Evolutionary conservation across 352 stramenopile species (phyloP).

Genomic region (Blastocystis sp.): DNA sequence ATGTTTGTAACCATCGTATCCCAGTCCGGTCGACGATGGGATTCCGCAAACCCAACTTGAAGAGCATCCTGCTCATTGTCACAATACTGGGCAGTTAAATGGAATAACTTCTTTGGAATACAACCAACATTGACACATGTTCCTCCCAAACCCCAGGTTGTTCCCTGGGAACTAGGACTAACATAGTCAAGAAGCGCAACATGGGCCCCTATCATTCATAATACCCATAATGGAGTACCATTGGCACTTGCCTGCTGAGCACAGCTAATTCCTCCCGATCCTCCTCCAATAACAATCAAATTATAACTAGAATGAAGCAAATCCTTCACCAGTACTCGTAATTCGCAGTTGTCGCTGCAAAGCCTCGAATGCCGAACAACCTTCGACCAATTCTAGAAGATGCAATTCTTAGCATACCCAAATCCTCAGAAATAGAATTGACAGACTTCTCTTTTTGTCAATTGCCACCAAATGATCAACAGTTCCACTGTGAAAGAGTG

Average conservation of each 20-base stretch:
- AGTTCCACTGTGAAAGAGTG: not conserved
- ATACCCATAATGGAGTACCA: not conserved
- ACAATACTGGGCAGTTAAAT: slow-evolving; percentile 83
- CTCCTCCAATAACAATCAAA: slow-evolving; percentile 65
- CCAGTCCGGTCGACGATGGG: slow-evolving; percentile 75
- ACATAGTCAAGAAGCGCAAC: slow-evolving; percentile 91
- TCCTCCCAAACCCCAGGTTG: slow-evolving; percentile 82
- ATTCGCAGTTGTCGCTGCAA: not conserved
- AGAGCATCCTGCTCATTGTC: slow-evolving; percentile 78
- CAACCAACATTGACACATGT: slow-evolving; percentile 98
- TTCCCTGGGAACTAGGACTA: slow-evolving; percentile 78
- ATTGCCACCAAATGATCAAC: not conserved
- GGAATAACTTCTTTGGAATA: slow-evolving; percentile 98
- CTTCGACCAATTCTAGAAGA: not conserved
- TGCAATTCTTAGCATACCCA: not conserved
- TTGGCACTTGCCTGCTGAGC: slow-evolving; percentile 63
- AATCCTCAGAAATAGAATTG: not conserved
- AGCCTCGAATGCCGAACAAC: not conserved
- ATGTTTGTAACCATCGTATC: slow-evolving; percentile 81
- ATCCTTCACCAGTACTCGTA: not conserved
- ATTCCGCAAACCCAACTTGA: slow-evolving; percentile 76
- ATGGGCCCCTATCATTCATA: not conserved
- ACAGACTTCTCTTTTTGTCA: not conserved
- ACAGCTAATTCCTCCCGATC: slow-evolving; percentile 65
- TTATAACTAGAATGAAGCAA: slow-evolving; percentile 60